Evolutionary conservation across 768 basidiomycete genomes (phyloP), one percentile per base, ranked within the genome.

Genomic region (Russula abietina): DNA sequence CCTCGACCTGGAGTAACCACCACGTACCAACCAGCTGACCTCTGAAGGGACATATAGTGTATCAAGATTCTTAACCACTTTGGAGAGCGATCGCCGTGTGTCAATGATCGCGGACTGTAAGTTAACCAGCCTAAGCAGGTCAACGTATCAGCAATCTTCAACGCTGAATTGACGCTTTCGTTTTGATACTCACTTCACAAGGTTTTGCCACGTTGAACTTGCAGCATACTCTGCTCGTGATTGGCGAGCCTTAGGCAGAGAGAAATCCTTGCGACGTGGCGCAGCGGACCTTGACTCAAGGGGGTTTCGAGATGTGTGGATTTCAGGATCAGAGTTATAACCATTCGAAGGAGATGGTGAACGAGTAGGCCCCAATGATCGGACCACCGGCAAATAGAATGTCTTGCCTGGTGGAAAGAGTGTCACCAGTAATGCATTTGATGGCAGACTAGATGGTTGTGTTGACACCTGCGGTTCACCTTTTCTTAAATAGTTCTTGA

Each of bases 311-410:
- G 58, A 65, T 55, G 76, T 76, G 55, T 78, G 77, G 16, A 76
- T 73, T 62, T 91, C 89, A 38, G 88, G 87, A 68, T 91, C 89
- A 1, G 89, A 89, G 32, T 80, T 79, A 69, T 89, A 89, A 10
- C 85, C 88, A 30, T 70, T 69, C 48, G 81, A 75, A 12, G 85
- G 86, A n/a, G 86, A 81, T 55, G 82, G 77, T 28, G 83, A 73
- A 51, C 83, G 77, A 49, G 77, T 69, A 69, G 70, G 65, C 53
- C 67, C 69, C 28, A 64, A 68, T 48, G 72, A 64, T 61, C 64
- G 48, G 58, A 67, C 67, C 43, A 74, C 67, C 24, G 85, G 83
- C 26, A 87, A 70, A 73, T 84, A 88, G 67, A 83, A 86, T n/a
- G 76, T 77, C 67, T 81, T 75, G 6, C 81, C 83, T 19, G 80